Percentiles rank a stretch among this genome's conserved stretches.
Conservation (phyloP, 1,284 basidiomycete genomes). For the Xerocomus cyaneibrunnescens region DNA sequence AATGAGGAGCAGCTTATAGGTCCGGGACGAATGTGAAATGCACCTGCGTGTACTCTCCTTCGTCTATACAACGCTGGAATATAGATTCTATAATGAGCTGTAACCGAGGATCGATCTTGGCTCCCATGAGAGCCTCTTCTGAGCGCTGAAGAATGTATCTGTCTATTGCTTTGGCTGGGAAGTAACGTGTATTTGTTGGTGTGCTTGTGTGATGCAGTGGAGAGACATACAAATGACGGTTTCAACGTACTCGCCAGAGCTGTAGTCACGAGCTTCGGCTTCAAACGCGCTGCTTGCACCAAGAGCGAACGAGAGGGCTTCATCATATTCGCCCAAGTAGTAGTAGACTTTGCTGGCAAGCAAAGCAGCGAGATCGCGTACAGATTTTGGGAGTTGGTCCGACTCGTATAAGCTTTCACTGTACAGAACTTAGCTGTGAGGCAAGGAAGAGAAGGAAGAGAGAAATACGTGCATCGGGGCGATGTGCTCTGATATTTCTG, state of each 20-base stretch:
- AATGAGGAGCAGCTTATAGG: slow-evolving; percentile 10
- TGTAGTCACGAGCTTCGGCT: slow-evolving; percentile 59
- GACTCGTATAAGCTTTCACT: slow-evolving; percentile 91
- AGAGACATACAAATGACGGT: slow-evolving; percentile 82
- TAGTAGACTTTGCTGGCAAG: slow-evolving; percentile 96
- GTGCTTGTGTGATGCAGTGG: background rate
- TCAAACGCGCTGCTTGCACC: slow-evolving; percentile 87
- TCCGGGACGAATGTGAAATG: slow-evolving; percentile 21
- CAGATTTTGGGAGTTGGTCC: slow-evolving; percentile 67
- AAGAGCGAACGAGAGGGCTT: slow-evolving; percentile 90
- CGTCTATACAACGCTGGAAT: slow-evolving; percentile 78
- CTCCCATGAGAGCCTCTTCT: slow-evolving; percentile 46
- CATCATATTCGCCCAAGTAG: slow-evolving; percentile 91
- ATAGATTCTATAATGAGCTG: slow-evolving; percentile 86
- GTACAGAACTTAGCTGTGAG: slow-evolving; percentile 15
- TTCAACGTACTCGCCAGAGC: slow-evolving; percentile 86
- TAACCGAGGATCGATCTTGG: slow-evolving; percentile 74
- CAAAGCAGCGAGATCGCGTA: slow-evolving; percentile 80
- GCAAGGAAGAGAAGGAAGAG: slow-evolving; percentile 11
- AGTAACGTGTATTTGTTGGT: slow-evolving; percentile 8
- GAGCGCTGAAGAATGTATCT: slow-evolving; percentile 72
- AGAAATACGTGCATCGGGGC: slow-evolving; percentile 70
- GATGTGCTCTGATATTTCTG: slow-evolving; percentile 95
- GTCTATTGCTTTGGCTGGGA: slow-evolving; percentile 89
- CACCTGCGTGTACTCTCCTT: slow-evolving; percentile 88